Base-by-base conservation (phyloP, 805 yeast species). In the Wickerhamiella spandovensis region DNA sequence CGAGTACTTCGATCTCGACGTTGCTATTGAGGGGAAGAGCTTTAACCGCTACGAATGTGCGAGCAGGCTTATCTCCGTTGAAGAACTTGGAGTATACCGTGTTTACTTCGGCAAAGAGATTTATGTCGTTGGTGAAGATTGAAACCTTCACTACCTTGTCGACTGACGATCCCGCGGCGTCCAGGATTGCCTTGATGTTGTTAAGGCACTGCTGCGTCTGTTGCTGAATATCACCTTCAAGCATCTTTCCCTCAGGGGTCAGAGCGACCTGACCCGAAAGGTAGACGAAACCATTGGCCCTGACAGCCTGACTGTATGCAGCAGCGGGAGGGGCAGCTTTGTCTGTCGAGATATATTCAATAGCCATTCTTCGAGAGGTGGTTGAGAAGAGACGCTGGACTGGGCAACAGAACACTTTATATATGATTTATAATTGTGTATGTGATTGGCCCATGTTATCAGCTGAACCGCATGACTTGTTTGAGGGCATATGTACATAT, bases 271-370 rank as follows among this genome's bases (percentile, higher is more conserved):
- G 98, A 50, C 98, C 98, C 49, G 95, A 85, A 52, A 92, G 87
- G 67, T 83, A 92, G 65, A 92, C 69, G 67, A 87, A 79, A 53
- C 95, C 78, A 67, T 85, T 86, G 60, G 81, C 95, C 71, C 84
- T 88, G 67, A 89, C 78, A 45, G 97, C 98, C 69, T 92, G 98
- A 25, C 95, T 86, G 69, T 90, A 90, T 13, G 95, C 79, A 38
- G 96, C 97, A 41, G 95, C 96, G 54, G 97, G 95, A 52, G 95
- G 88, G 58, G 98, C 97, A 37, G 97, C 95, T 58, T 72, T 72
- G 55, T 78, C 72, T 48, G 95, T 60, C 7, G 58, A 55, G 22
- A 60, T 48, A 48, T 53, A 53, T 44, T 59, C 56, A 51, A 59
- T 55, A n/a, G 54, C 51, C 46, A 43, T 42, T 18, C 22, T 39